Base-by-base conservation (phyloP, 805 yeast genomes). In the Metschnikowia continentalis region DNA sequence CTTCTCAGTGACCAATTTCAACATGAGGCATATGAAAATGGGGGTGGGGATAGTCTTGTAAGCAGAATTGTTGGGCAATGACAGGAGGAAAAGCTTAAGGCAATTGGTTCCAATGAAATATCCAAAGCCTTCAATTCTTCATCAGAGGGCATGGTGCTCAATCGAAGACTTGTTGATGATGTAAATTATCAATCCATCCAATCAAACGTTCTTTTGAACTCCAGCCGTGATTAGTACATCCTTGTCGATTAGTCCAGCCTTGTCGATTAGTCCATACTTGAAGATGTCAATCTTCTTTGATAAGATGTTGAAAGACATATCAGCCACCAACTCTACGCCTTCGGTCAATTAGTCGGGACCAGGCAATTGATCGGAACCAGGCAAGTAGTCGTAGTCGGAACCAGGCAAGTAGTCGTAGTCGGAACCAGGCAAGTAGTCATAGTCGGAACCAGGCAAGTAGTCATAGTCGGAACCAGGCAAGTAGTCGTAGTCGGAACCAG, bases 151-250 rank as follows among this genome's bases (percentile, higher is more conserved):
- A 17, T 17, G 19, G 19, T 82, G 82, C 26, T 83, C 86, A 26
- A 94, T 71, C 49, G 94, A 77, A 1, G 84, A 64, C 67, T 90
- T 92, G 70, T 88, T 90, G 69, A 91, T 84, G 61, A 94, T 92
- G 68, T 90, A 92, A 55, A 94, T 78, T 14, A 97, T 86, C 57
- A 94, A 81, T 36, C 99, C 99, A 7, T 99, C 97, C 64, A 94
- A 75, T 49, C 99, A 99, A 64, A 94, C 90, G 69, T 94, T 94
- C 72, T 94, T 94, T 72, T 94, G 99, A 26, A 98, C 99, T 55
- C 99, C 99, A 17, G 97, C 99, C 81, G 91, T 84, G 54, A 94
- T 84, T 26, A 90, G 74, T 47, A 2, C 19, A 2, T 1, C 2
- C 19, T 17, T 17, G 19, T 17, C 19, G 2, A 17, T 17, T 17